These are phyloP conservation scores for Entrophospora sp. DNA, from an alignment of 192 early-diverging fungal species.

Conservation along the genomic window DNA sequence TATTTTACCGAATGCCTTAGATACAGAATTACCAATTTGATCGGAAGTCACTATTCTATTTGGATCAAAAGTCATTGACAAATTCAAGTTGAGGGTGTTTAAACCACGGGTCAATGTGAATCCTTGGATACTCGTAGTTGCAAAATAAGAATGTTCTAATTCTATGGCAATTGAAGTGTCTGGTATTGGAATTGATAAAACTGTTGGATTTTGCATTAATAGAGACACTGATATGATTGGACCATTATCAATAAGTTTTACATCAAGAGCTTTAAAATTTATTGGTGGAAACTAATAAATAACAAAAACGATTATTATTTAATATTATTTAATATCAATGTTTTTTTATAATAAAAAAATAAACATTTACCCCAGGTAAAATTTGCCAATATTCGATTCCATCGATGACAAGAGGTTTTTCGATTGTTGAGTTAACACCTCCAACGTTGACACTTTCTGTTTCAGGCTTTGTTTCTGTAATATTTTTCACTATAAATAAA, in stretches of 20 bases:
- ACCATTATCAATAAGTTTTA: background rate
- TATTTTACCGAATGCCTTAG: background rate
- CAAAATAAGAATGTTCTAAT: background rate
- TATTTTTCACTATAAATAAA: background rate
- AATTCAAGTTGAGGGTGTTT: background rate
- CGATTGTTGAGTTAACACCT: background rate
- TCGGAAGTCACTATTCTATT: background rate
- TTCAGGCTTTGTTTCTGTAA: background rate
- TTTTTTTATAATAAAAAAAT: too few species aligned
- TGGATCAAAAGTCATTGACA: background rate
- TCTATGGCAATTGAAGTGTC: background rate
- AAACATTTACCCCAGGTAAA: background rate
- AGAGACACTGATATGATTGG: background rate
- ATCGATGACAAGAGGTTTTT: background rate
- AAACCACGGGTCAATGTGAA: background rate
- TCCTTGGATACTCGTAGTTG: background rate
- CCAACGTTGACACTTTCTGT: background rate
- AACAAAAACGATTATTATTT: background rate
- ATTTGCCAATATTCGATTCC: background rate
- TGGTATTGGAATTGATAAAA: background rate
- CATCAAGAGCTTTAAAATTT: background rate
- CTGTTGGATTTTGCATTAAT: background rate
- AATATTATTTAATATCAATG: too few species aligned
- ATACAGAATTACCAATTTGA: background rate
- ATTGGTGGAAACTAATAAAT: background rate